Evolutionary conservation across 257 asterid genomes (phyloP).

Genomic region (Solanum sitiens): DNA sequence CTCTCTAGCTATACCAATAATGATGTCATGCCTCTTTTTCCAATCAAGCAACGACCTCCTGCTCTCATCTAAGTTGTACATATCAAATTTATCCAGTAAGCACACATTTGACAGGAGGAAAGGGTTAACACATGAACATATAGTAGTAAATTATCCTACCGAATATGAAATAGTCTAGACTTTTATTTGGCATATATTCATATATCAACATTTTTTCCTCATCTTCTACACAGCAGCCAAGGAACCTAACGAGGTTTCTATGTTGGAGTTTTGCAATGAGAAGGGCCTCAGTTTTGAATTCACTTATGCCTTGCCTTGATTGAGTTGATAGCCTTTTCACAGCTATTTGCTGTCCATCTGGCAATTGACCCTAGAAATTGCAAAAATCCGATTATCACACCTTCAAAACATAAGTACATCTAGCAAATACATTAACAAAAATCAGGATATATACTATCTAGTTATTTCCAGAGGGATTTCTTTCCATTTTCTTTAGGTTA

Average conservation of each 20-base stretch:
- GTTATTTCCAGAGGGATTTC: background rate
- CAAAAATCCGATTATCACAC: background rate
- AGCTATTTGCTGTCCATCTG: slow-evolving; percentile 13
- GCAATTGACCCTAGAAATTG: slow-evolving; percentile 9
- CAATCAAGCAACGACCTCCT: background rate
- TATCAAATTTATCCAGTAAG: background rate
- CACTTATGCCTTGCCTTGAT: slow-evolving; percentile 18
- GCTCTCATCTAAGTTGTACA: background rate
- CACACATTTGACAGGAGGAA: background rate
- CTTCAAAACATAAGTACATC: background rate
- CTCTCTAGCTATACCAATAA: slow-evolving; percentile 10
- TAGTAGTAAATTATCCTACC: slow-evolving; percentile 1
- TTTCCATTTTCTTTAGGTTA: background rate
- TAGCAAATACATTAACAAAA: background rate
- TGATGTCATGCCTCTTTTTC: background rate
- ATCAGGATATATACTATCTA: background rate
- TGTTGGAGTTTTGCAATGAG: slow-evolving; percentile 23
- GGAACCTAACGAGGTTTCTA: slow-evolving; percentile 22
- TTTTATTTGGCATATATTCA: slow-evolving; percentile 24
- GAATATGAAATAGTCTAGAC: slow-evolving; percentile 20
- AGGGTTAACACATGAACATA: background rate
- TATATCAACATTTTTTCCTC: slow-evolving; percentile 24
- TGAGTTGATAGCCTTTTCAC: slow-evolving; percentile 15
- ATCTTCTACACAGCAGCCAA: slow-evolving; percentile 16
- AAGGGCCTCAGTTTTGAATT: slow-evolving; percentile 23